Percentiles rank a stretch among this genome's conserved stretches.
phyloP scores from a whole-genome alignment of 192 early-diverging fungal genomes.

The Podila clonocystis region DNA sequence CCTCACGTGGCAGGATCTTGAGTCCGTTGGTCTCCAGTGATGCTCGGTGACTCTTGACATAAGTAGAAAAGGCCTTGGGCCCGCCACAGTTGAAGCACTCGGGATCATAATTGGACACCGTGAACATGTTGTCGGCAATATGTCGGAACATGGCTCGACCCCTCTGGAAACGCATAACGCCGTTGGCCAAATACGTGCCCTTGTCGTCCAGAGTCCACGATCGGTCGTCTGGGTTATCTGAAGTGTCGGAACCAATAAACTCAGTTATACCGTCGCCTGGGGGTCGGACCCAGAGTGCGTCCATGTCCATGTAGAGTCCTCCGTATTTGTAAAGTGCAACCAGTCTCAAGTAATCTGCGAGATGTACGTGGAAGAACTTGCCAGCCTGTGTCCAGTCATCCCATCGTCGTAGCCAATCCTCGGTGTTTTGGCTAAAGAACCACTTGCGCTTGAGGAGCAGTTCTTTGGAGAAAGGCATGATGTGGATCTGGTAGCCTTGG shows the following conservation, averaged over 20 bases:
- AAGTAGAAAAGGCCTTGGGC: slow-evolving; percentile 63
- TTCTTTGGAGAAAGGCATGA: slow-evolving; percentile 63
- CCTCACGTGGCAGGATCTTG: slow-evolving; percentile 54
- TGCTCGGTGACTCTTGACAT: slow-evolving; percentile 56
- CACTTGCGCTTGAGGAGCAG: slow-evolving; percentile 61
- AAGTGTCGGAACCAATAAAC: slow-evolving; percentile 67
- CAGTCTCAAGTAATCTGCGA: slow-evolving; percentile 64
- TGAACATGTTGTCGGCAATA: slow-evolving; percentile 61
- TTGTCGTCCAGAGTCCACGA: slow-evolving; percentile 64
- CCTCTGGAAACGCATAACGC: slow-evolving; percentile 67
- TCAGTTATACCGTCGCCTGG: slow-evolving; percentile 60
- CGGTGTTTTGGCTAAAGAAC: slow-evolving; percentile 65
- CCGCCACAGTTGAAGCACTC: slow-evolving; percentile 70
- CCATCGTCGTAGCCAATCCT: slow-evolving; percentile 63
- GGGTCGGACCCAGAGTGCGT: slow-evolving; percentile 64
- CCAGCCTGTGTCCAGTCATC: slow-evolving; percentile 60
- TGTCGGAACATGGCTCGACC: slow-evolving; percentile 65
- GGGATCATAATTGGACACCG: slow-evolving; percentile 57
- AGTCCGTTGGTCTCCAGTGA: slow-evolving; percentile 57
- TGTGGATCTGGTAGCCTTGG: slow-evolving; percentile 65
- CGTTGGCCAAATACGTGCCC: slow-evolving; percentile 62
- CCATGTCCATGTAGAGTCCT: slow-evolving; percentile 74
- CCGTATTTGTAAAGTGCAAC: slow-evolving; percentile 67
- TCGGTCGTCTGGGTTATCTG: slow-evolving; percentile 51
- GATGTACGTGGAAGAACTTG: slow-evolving; percentile 60